Base-by-base conservation (phyloP, 306 rosid species). In the Castanea sativa region DNA sequence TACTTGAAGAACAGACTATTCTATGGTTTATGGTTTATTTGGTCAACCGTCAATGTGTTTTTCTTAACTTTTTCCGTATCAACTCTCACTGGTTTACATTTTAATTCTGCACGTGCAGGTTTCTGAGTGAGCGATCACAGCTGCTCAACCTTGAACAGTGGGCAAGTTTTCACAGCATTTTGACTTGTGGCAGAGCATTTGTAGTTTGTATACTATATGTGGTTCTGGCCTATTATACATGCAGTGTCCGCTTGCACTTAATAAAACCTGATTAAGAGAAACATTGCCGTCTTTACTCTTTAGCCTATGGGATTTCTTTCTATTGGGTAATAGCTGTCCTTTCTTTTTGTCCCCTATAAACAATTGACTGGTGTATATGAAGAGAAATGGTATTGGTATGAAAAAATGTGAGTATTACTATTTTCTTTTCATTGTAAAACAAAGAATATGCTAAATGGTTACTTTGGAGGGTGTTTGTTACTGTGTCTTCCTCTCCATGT, bases 41-140 rank as follows among this genome's bases (percentile, higher is more conserved):
- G 67, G 5, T 60, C 33, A 60, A 60, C 32, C 13, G 7, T 23
- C 14, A 23, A 4, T 60, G 67, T 13, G 30, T 23, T 11, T 6
- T 60, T 25, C 43, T 5, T 32, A 6, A 64, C 23, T 64, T 30
- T 2, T 30, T 30, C 19, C 0, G 0, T 64, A 29, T 41, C 69
- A 27, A 30, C 12, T 63, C 20, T 63, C 9, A 65, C 71, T 8
- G 71, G 71, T 19, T 33, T 33, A 41, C 45, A 41, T 41, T 41
- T 41, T 41, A 18, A 53, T 19, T 78, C 11, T 70, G 61, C 71
- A 15, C 78, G 23, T 58, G 52, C 88, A 94, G 98, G 70, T 73
- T 86, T 90, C 91, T 29, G 93, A 91, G 79, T 87, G 88, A 88
- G 57, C 83, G 84, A 81, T 80, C 65, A 52, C 71, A 61, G 49